A percentile compares a stretch with the other conserved stretches of the same genome.
Conservation (phyloP, 306 rosid species). For the Sicyos edulis region DNA sequence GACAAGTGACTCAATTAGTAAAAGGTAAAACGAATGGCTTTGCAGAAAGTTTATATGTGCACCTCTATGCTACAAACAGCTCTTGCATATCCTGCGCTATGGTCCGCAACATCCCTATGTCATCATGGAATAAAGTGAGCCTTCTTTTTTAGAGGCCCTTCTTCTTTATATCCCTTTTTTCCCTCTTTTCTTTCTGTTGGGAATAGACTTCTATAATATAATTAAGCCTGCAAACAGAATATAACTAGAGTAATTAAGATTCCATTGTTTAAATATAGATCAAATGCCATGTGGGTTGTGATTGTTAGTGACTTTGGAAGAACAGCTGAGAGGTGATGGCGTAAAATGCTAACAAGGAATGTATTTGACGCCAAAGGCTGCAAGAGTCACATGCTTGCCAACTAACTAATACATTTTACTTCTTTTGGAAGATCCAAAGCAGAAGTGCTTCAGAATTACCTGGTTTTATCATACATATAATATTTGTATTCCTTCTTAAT, state of each 20-base stretch:
- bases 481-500: slow-evolving; percentile 8
- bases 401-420: slow-evolving; percentile 27
- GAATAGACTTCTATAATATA: not conserved
- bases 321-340: slow-evolving; percentile 27
- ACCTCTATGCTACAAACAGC: slow-evolving; percentile 15
- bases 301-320: slow-evolving; percentile 7
- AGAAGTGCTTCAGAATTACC: slow-evolving; percentile 7
- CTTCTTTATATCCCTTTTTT: slow-evolving; percentile 6
- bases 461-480: not conserved
- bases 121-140: slow-evolving; percentile 49
- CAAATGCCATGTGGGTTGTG: slow-evolving; percentile 11
- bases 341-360: slow-evolving; percentile 26
- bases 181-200: slow-evolving; percentile 12
- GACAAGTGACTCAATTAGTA: not conserved
- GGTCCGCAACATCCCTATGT: slow-evolving; percentile 23
- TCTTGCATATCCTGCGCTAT: slow-evolving; percentile 21
- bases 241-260: slow-evolving; percentile 17
- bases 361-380: slow-evolving; percentile 44
- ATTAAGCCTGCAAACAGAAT: slow-evolving; percentile 11
- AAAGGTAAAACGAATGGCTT: slow-evolving; percentile 23
- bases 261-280: slow-evolving; percentile 19
- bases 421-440: slow-evolving; percentile 16
- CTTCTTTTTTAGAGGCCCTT: slow-evolving; percentile 28
- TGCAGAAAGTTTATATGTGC: slow-evolving; percentile 26
- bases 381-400: slow-evolving; percentile 54